These are phyloP conservation scores for Beta macrorhiza DNA, from an alignment of 179 eudicot species.

Conservation along the genomic window DNA sequence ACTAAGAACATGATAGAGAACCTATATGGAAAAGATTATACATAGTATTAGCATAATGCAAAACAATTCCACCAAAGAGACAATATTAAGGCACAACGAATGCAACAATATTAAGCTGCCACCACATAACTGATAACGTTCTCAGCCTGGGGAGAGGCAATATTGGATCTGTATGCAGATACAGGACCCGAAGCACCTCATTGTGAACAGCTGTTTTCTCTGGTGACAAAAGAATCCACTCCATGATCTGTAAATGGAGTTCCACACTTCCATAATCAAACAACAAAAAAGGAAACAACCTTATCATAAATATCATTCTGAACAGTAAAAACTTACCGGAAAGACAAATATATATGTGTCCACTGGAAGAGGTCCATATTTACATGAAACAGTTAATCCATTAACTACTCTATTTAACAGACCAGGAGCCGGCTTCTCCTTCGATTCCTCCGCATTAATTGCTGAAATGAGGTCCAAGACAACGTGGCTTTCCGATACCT, in stretches of 20 bases:
- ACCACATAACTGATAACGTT: slow-evolving; percentile 81
- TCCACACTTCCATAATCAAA: not conserved
- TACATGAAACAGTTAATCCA: slow-evolving; percentile 75
- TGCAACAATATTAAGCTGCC: slow-evolving; percentile 9
- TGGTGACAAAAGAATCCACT: slow-evolving; percentile 77
- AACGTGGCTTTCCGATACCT: slow-evolving; percentile 50
- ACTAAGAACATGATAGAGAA: slow-evolving; percentile 89
- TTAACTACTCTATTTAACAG: slow-evolving; percentile 71
- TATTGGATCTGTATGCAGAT: slow-evolving; percentile 85
- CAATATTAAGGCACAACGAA: not conserved
- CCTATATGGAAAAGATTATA: slow-evolving; percentile 45
- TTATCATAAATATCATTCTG: not conserved
- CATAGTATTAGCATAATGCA: slow-evolving; percentile 11
- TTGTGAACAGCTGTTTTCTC: slow-evolving; percentile 91
- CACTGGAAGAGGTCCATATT: slow-evolving; percentile 89
- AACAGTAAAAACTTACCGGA: slow-evolving; percentile 55
- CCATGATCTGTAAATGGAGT: slow-evolving; percentile 58
- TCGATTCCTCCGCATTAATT: slow-evolving; percentile 37
- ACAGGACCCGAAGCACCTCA: slow-evolving; percentile 75
- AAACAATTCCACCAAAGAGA: not conserved
- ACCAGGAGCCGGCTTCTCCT: slow-evolving; percentile 46
- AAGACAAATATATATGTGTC: slow-evolving; percentile 81
- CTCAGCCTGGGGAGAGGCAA: slow-evolving; percentile 91
- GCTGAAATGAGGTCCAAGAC: slow-evolving; percentile 60
- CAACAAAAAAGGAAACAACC: not conserved